Percentiles rank a stretch among this genome's conserved stretches.
phyloP scores from a whole-genome alignment of 495 filamentous ascomycete genomes.

The Hyaloscypha hepaticicola region DNA sequence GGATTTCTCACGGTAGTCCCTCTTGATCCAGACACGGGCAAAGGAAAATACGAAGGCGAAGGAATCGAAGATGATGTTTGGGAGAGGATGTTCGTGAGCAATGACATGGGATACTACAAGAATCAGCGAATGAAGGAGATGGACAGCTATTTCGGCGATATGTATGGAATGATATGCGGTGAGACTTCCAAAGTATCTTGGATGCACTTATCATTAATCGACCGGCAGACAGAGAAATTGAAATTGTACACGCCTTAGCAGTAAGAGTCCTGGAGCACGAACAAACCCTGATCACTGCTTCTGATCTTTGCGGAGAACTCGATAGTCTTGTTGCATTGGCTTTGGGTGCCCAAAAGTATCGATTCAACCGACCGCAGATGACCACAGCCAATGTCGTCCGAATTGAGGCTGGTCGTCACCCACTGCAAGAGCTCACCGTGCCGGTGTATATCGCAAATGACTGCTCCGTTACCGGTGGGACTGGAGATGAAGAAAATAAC shows the following conservation, averaged over 20 bases:
- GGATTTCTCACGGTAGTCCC: slow-evolving; percentile 84
- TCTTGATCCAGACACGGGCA: slow-evolving; percentile 58
- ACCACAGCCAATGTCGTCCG: slow-evolving; percentile 68
- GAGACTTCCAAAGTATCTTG: slow-evolving; percentile 31
- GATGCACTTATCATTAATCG: slow-evolving; percentile 25
- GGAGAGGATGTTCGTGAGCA: slow-evolving; percentile 76
- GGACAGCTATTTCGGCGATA: slow-evolving; percentile 80
- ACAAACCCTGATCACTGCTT: slow-evolving; percentile 60
- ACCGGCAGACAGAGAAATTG: slow-evolving; percentile 80
- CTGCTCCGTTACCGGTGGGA: slow-evolving; percentile 66
- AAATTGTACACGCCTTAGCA: slow-evolving; percentile 78
- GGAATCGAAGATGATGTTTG: slow-evolving; percentile 57
- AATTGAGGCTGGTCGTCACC: slow-evolving; percentile 83
- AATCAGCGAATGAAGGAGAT: slow-evolving; percentile 80
- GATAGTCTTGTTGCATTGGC: slow-evolving; percentile 86
- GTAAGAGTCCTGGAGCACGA: slow-evolving; percentile 71
- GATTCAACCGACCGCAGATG: slow-evolving; percentile 67
- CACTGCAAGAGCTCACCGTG: slow-evolving; percentile 86
- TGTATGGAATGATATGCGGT: slow-evolving; percentile 82
- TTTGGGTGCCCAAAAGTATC: slow-evolving; percentile 73
- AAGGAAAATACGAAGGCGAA: slow-evolving; percentile 65
- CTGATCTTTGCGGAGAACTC: slow-evolving; percentile 80
- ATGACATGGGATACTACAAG: slow-evolving; percentile 80
- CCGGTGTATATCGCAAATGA: slow-evolving; percentile 85
- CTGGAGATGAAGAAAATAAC: slow-evolving; percentile 21